phyloP scores from a whole-genome alignment of 2,329 filamentous ascomycete species.

The Mycocentrospora acerina region DNA sequence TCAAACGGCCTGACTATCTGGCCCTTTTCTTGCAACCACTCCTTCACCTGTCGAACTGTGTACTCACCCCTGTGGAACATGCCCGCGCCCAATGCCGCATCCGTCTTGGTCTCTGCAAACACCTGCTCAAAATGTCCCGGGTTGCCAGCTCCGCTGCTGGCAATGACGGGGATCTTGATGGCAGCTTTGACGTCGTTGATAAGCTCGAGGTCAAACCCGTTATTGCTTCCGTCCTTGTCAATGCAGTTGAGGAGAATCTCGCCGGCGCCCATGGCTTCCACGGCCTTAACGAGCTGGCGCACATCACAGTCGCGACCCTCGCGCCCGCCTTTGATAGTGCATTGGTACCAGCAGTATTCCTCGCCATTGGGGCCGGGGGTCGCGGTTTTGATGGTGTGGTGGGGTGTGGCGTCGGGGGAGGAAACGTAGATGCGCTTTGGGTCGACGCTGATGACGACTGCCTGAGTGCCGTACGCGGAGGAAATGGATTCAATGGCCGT shows the following conservation, averaged over 20 bases:
- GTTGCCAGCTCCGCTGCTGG: conserved; percentile 86
- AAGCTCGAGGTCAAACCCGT: conserved; percentile 90
- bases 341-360: conserved; percentile 91
- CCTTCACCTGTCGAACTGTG: conserved; percentile 91
- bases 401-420: conserved; percentile 66
- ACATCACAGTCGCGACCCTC: conserved; percentile 95
- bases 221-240: conserved; percentile 92
- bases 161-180: conserved; percentile 90
- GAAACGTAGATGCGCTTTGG: conserved; percentile 86
- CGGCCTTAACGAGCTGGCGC: conserved; percentile 79
- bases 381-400: conserved; percentile 73
- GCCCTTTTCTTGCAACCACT: conserved; percentile 69
- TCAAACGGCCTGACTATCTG: conserved; percentile 81
- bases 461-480: conserved; percentile 90
- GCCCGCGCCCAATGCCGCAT: conserved; percentile 90
- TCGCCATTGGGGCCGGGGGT: conserved; percentile 75
- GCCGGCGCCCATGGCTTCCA: conserved; percentile 93
- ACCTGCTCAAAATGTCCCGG: conserved; percentile 89
- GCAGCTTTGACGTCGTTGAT: conserved; percentile 85
- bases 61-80: conserved; percentile 98
- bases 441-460: conserved; percentile 93
- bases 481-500: conserved; percentile 97
- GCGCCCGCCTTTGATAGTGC: conserved; percentile 92
- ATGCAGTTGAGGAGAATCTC: conserved; percentile 98
- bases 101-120: conserved; percentile 79